Base-by-base conservation (phyloP, 495 filamentous ascomycete genomes). In the Sporormia fimetaria region DNA sequence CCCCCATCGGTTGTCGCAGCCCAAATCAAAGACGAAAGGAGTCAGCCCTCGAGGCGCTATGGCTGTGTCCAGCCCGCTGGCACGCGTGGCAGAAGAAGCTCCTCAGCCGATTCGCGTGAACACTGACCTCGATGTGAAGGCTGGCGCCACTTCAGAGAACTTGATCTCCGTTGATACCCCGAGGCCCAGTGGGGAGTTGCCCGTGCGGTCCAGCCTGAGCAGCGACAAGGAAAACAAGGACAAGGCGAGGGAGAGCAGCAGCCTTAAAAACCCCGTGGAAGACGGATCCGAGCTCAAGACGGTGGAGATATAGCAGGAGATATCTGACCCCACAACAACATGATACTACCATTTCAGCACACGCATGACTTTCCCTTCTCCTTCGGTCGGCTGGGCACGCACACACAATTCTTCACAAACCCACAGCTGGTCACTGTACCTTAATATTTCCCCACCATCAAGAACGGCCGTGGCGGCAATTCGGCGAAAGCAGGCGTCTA, bases 1-100 rank as follows among this genome's bases (percentile, higher is more conserved):
- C 42, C 61, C 63, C 10, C 41, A 57, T n/a, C 45, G 63, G 7
- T 47, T 59, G 14, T 44, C 49, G 12, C 34, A 41, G 18, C 46
- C 54, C 22, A 58, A 58, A 41, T 23, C 37, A 21, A 37, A 45
- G 3, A n/a, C n/a, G n/a, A 40, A 28, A 11, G 53, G 51, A n/a
- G 40, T 47, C 6, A 62, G 60, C 29, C 60, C 60, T 3, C 21
- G 59, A 24, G 55, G 45, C 7, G 49, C 52, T 29, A 37, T 51
- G n/a, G n/a, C n/a, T n/a, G 21, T 61, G 11, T 57, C 58, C 14
- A 65, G 63, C 32, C 63, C 63, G 8, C 47, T 65, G 10, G 63
- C 63, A 4, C 32, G 60, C 15, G 63, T 65, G 5, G 56, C 59
- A 3, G 63, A 64, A 45, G 63, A 65, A 36, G 18, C 39, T 4